Base-by-base conservation (phyloP, 768 basidiomycete species). In the Calvatia gigantea region DNA sequence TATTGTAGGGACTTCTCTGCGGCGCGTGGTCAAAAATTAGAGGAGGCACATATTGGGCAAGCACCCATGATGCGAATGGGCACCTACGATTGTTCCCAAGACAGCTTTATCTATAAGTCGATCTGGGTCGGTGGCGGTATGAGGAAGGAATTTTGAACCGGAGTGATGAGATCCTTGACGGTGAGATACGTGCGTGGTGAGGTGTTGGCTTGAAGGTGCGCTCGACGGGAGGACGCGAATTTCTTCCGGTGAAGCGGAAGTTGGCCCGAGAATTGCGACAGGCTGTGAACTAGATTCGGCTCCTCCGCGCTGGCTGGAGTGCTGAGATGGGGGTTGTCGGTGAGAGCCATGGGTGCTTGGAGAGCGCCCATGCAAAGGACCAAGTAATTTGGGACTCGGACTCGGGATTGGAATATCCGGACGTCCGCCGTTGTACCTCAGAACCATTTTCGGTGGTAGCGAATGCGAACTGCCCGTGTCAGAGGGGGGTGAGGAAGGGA, bases 381-480 rank as follows among this genome's bases (percentile, higher is more conserved):
- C 65, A 56, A 29, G 47, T 54, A 59, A 56, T 28, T 70, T 68
- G 15, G n/a, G n/a, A n/a, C n/a, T n/a, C n/a, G 70, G 64, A 60
- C 72, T 72, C 17, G 81, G 78, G 62, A 89, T 85, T 32, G 85
- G 83, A 6, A 85, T 68, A 68, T 88, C 84, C 2, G 78, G 77
- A 37, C 83, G 67, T 2, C 89, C 87, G 64, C 87, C 83, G 19
- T 72, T 75, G 66, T 84, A 91, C 52, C 80, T 80, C 62, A 90
- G 70, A 57, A 89, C 69, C 85, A 91, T 88, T 62, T 79, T 82
- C 3, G 89, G 88, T 1, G 89, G 89, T 9, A 82, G 62, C 6
- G 81, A 82, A 59, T 72, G 69, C 7, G 76, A 71, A 64, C 80
- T 82, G 56, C 71, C 78, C 2, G 72, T 75, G 38, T 78, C 78